phyloP scores from a whole-genome alignment of 805 yeast genomes.

The Ogataea minuta region DNA sequence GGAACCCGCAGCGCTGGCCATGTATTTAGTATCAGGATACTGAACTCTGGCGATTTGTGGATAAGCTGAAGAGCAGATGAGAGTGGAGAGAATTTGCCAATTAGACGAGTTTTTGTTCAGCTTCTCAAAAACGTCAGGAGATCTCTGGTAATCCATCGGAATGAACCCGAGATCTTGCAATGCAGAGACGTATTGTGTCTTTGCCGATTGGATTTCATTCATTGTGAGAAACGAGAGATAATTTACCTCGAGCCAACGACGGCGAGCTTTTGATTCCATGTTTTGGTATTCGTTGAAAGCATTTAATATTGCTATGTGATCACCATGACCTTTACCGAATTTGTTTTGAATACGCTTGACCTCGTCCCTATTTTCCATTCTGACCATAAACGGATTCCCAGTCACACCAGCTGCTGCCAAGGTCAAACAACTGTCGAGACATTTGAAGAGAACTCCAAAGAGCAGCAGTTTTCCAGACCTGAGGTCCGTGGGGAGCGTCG shows the following conservation, averaged over 20 bases:
- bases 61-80: conserved; percentile 76
- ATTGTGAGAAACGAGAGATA: conserved; percentile 60
- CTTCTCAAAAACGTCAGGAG: conserved; percentile 16
- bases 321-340: conserved; percentile 62
- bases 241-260: conserved; percentile 53
- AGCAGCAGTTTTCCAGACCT: conserved; percentile 80
- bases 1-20: conserved; percentile 71
- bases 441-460: conserved; percentile 78
- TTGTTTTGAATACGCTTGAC: conserved; percentile 46
- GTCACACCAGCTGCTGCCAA: conserved; percentile 74
- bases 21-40: conserved; percentile 75
- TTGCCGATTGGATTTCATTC: conserved; percentile 68
- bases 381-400: conserved; percentile 70
- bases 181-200: conserved; percentile 66
- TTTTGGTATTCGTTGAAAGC: conserved; percentile 55
- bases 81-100: conserved; percentile 53
- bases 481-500: conserved; percentile 83
- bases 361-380: conserved; percentile 60
- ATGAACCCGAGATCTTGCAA: conserved; percentile 77
- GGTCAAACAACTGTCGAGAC: conserved; percentile 73
- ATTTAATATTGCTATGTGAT: conserved; percentile 62
- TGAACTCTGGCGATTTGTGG: conserved; percentile 83
- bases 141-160: conserved; percentile 46
- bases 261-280: conserved; percentile 31
- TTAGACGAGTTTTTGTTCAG: conserved; percentile 55